A percentile compares a stretch with the other conserved stretches of the same genome.
Conservation (phyloP, 2,329 filamentous ascomycete genomes). For the Chaetoscypha palmicola region DNA sequence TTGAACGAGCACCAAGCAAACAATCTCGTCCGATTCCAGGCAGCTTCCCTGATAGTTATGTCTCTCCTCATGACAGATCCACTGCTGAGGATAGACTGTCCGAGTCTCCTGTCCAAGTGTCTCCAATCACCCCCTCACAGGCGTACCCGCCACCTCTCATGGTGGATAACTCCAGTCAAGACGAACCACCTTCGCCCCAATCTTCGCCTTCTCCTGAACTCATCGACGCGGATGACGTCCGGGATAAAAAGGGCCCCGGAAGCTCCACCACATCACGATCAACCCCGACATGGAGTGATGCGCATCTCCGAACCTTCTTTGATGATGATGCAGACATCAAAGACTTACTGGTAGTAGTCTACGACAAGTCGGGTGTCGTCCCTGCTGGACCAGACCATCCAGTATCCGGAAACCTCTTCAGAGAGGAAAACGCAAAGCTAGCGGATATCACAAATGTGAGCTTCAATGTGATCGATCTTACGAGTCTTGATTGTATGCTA, state of each 20-base stretch:
- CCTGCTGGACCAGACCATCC: conserved; percentile 81
- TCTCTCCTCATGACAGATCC: conserved; percentile 30
- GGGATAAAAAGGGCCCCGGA: conserved; percentile 32
- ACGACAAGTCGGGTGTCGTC: conserved; percentile 79
- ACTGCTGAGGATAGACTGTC: conserved; percentile 43
- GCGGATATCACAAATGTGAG: conserved; percentile 75
- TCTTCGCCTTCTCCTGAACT: conserved; percentile 60
- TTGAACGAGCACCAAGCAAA: conserved; percentile 17
- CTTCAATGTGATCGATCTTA: conserved; percentile 14
- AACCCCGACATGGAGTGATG: conserved; percentile 75
- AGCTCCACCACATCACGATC: conserved; percentile 50
- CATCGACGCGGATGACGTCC: conserved; percentile 39
- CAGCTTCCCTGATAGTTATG: conserved; percentile 31
- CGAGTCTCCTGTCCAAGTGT: conserved; percentile 63
- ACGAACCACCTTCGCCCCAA: conserved; percentile 53
- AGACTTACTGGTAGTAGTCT: conserved; percentile 84
- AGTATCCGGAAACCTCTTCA: conserved; percentile 71
- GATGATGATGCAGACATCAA: conserved; percentile 84
- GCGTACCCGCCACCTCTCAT: conserved; percentile 59
- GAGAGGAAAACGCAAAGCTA: conserved; percentile 77
- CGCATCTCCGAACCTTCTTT: conserved; percentile 78
- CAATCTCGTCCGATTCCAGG: conserved; percentile 29
- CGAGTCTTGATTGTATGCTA: conserved; percentile 8
- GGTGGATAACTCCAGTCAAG: conserved; percentile 64
- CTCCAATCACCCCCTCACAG: conserved; percentile 43